Base-by-base conservation (phyloP, 2,329 filamentous ascomycete species). In the Pseudogymnoascus sp. region DNA sequence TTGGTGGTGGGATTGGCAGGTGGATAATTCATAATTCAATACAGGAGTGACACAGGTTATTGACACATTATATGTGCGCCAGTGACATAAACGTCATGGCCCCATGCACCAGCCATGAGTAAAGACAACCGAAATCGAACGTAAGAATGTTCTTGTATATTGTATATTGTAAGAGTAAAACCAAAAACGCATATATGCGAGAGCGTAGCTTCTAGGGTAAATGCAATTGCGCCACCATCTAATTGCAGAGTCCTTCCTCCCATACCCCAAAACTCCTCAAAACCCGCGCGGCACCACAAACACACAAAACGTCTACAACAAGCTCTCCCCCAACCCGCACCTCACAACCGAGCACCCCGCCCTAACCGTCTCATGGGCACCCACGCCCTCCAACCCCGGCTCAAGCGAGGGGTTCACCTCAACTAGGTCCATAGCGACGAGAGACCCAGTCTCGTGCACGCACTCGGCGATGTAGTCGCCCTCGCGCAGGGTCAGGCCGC, bases 401-500 rank as follows among this genome's bases (percentile, higher is more conserved):
- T 87, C 87, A 62, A 91, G 75, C 67, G 80, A 84, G 18, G 89
- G 89, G 77, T 91, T 92, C 65, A 92, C 88, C 77, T 92, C 88
- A 64, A 93, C 90, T 65, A 94, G 76, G 72, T 94, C 90, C 76
- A 94, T 86, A 43, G 89, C 89, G 9, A 93, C 79, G 61, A 93
- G 76, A 72, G 83, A 89, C 60, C 90, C 89, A 6, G 89, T 91
- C 77, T 89, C 81, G 73, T 93, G 89, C 20, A 93, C 87, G 67
- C 83, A 86, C 77, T 93, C 94, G 69, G 91, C 95, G 74, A 99
- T 97, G 77, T 90, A 99, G 74, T 97, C 94, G 39, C 94, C 94
- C 78, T 99, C 94, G 61, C 94, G 85, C 69, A 99, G 80, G 3
- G 94, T 99, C 73, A 99, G 76, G 0, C 94, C 94, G 41, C 94